Conservation (phyloP, 805 yeast species). For the Lipomyces yamanashiensis region DNA sequence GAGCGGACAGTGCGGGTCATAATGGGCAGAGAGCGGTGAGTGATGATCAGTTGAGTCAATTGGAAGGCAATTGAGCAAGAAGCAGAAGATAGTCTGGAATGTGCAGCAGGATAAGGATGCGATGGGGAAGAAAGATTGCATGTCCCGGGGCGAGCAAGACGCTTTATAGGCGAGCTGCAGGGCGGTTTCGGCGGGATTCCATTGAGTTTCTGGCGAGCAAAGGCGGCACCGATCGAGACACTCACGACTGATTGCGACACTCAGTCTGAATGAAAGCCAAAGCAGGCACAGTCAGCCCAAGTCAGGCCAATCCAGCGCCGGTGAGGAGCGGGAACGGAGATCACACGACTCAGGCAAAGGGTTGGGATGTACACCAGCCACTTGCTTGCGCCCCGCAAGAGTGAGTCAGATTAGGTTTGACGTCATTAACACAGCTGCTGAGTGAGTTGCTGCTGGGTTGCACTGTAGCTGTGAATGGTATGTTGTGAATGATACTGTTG, state of each 20-base stretch:
- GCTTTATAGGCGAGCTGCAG: slow-evolving; percentile 5
- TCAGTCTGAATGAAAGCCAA: too few species aligned
- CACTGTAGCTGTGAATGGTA: too few species aligned
- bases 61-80: neutral
- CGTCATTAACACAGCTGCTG: slow-evolving; percentile 8
- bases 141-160: neutral
- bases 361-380: slow-evolving; percentile 12
- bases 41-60: neutral
- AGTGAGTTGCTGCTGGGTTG: neutral
- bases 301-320: neutral
- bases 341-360: slow-evolving; percentile 11
- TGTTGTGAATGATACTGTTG: too few species aligned
- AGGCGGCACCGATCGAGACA: neutral
- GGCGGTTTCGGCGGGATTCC: slow-evolving; percentile 16
- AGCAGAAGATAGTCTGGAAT: too few species aligned
- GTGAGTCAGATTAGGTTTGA: slow-evolving; percentile 1
- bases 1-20: slow-evolving; percentile 36
- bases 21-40: neutral
- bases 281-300: too few species aligned
- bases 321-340: neutral
- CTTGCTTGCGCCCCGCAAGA: neutral
- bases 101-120: neutral
- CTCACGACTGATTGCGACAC: neutral
- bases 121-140: neutral
- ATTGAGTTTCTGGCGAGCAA: neutral